Evolutionary conservation across 805 yeast species (phyloP), one percentile per base, ranked within the genome.

Genomic region (Hanseniaspora occidentalis): DNA sequence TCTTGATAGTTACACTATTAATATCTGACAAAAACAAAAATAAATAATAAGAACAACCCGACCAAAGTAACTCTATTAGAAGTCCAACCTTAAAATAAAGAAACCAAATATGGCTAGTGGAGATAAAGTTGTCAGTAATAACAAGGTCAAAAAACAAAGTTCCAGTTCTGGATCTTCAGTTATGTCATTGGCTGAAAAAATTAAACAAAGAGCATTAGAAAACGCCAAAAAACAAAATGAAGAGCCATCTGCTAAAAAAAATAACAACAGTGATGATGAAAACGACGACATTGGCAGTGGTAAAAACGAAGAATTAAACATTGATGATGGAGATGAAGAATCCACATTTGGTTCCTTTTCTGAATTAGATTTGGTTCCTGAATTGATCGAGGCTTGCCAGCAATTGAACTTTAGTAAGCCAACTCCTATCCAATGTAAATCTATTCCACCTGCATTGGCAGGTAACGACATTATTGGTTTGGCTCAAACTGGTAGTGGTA

Each of bases 401-500:
- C 69, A 70, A 24, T 64, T 92, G 64, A 81, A 84, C 43, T 92
- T 70, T 60, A 66, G 73, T 14, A 76, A 71, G 48, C 97, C 98
- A 33, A 88, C 97, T 0, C 95, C 97, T 9, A 92, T 89, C 58
- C 98, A 89, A 64, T 73, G 79, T 6, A 85, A 84, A 59, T 74
- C 96, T 10, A 82, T 89, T 46, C 97, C 97, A 1, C 81, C 82
- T 48, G 96, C 95, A 3, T 62, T 92, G 16, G 75, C 80, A 49
- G 96, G 96, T 3, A 76, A 85, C 48, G 98, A 89, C 62, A 79
- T 89, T 36, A 86, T 89, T 54, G 98, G 98, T 11, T 70, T 89
- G 46, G 98, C 98, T 0, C 96, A 89, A 55, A 89, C 98, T 0
- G 98, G 98, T 35, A 84, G 96, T 3, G 98, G 98, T 47, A 89